Evolutionary conservation across 768 basidiomycete species (phyloP), one percentile per base, ranked within the genome.

Genomic region (Serendipita sp.): DNA sequence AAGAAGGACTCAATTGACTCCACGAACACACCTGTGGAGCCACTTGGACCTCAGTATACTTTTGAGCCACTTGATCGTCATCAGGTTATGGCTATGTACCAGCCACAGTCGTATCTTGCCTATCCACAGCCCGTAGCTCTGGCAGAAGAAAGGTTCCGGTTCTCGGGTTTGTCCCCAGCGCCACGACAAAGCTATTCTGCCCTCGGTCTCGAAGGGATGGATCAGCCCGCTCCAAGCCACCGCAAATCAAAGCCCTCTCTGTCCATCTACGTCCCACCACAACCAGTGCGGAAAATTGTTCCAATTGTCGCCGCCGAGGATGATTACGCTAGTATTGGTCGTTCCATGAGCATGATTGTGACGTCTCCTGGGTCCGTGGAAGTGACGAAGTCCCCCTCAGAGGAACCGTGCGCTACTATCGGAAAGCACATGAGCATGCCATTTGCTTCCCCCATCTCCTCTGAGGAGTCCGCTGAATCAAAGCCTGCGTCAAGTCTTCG

Each of bases 1-100:
- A 58, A 58, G 30, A 58, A 58, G 53, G 53, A 24, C 28, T 58
- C 53, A 11, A 22, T 58, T 34, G 53, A 58, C 53, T 58, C 53
- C 28, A 31, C 53, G 24, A 33, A 22, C 53, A 11, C 11, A n/a
- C 20, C 22, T 24, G 17, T 20, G 0, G 53, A 58, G 30, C 26
- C 53, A 11, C 24, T 58, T 22, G 45, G 45, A 9, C 45, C 45
- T 48, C 26, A 58, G 33, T 30, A 28, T 11, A 58, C 17, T 26
- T 34, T 30, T 58, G 24, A 58, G 2, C 53, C 53, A 24, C 20
- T 58, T 9, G 53, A 28, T 33, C 24, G 53, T 26, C 53, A 58
- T 31, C 24, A 31, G 26, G 53, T 58, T 11, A 58, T 58, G 53
- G 53, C 53, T 26, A 22, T 26, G 30, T 58, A 58, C 31, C 53